Percentiles rank a stretch among this genome's conserved stretches.
Evolutionary conservation across 495 filamentous ascomycete genomes (phyloP).

Genomic region (Lentithecium fluviatile): DNA sequence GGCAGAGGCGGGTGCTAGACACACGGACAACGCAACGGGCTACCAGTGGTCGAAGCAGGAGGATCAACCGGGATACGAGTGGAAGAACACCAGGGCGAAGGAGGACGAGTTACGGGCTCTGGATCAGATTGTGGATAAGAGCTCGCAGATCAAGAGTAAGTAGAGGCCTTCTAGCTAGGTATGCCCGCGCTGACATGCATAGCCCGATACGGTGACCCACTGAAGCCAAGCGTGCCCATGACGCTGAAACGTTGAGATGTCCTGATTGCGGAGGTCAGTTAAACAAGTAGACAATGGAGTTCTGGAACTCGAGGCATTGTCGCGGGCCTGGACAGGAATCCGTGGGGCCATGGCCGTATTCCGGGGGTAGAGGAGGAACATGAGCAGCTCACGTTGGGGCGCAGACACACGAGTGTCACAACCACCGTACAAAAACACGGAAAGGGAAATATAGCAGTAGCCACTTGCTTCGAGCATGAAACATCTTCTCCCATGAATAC

Average conservation of each 20-base stretch:
- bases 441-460: no score
- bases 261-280: background rate
- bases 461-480: no score
- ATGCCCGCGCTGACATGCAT: background rate
- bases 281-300: background rate
- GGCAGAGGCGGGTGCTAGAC: background rate
- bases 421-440: no score
- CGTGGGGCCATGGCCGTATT: no score
- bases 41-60: conserved; percentile 45
- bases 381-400: no score
- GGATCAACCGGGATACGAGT: conserved; percentile 50
- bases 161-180: background rate
- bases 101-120: conserved; percentile 41
- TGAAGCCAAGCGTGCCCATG: conserved; percentile 22
- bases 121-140: conserved; percentile 41
- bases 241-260: conserved; percentile 9
- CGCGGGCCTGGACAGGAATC: no score
- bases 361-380: no score
- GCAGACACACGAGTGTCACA: no score
- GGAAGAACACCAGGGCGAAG: conserved; percentile 52
- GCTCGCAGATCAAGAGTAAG: conserved; percentile 41
- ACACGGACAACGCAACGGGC: conserved; percentile 36
- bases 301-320: no score
- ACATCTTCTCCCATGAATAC: no score
- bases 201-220: conserved; percentile 32